Evolutionary conservation across 352 stramenopile genomes (phyloP), one percentile per base, ranked within the genome.

Genomic region (Phytophthora crassamura): DNA sequence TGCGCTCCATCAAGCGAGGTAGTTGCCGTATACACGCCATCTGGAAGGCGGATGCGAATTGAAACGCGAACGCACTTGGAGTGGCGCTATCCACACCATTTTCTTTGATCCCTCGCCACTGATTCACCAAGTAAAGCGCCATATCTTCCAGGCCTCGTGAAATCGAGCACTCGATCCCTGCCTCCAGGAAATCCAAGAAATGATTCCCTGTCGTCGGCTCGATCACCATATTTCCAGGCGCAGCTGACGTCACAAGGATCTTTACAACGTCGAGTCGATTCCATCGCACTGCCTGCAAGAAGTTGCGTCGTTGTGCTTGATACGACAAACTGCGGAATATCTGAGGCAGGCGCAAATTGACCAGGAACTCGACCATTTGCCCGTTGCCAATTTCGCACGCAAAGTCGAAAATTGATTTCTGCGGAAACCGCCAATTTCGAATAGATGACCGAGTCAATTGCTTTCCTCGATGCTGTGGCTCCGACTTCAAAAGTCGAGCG

Each of bases 31-130:
- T 90, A 33, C 82, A 91, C 32, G 82, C 82, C 7, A 86, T 45
- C 46, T 91, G 84, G 35, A 91, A 84, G 11, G 72, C 78, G 41
- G 75, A 59, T 6, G 82, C 80, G 47, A 91, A 93, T 55, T 91
- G 84, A 36, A 91, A 90, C 2, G 80, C 77, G 64, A 91, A 91
- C 5, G 75, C 69, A 41, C 61, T 77, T 0, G 74, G 53, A 41
- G 81, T 77, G 11, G 42, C 66, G 4, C 50, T 66, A 12, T 50
- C 72, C 8, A 41, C 28, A 1, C 52, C 66, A 50, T 76, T 80
- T 58, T 82, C 77, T 41, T 79, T 83, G 39, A 77, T 71, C 1
- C 72, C 71, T 28, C 79, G 58, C 80, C 82, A 91, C 3, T 87
- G 59, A 2, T 43, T 70, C 4, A 91, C 64, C 34, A 93, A 66